These are phyloP conservation scores for Wallacemonas collosoma DNA, from an alignment of 208 protist genomes.

Conservation along the genomic window DNA sequence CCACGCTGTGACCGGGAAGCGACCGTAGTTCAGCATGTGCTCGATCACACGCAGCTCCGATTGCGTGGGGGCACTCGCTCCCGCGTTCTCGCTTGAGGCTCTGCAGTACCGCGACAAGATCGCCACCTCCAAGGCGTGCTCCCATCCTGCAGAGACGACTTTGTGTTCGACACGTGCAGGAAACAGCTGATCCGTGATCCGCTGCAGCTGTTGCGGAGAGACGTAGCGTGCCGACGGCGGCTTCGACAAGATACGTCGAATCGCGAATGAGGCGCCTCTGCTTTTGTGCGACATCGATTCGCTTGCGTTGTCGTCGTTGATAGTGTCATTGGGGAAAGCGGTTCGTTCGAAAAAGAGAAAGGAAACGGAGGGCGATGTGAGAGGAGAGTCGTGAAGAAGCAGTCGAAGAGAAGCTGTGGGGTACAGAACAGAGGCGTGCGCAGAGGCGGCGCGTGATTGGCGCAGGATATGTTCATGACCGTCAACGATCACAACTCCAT, in stretches of 20 bases:
- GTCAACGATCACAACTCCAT: too few species aligned
- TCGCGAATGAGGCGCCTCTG: background rate
- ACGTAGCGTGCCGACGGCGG: background rate
- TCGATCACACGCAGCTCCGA: background rate
- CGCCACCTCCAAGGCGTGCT: background rate
- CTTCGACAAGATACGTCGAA: background rate
- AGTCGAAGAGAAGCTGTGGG: too few species aligned
- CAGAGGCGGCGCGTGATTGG: too few species aligned
- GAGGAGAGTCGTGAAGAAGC: too few species aligned
- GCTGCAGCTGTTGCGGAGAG: background rate
- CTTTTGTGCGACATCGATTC: background rate
- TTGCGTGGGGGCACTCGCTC: background rate
- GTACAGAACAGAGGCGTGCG: too few species aligned
- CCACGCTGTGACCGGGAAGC: slow-evolving; percentile 24
- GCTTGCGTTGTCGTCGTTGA: too few species aligned
- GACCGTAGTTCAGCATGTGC: slow-evolving; percentile 25
- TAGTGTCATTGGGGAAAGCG: too few species aligned
- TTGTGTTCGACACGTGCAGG: background rate
- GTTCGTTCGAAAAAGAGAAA: too few species aligned
- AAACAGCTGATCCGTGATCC: background rate
- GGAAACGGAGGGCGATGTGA: too few species aligned
- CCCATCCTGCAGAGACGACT: background rate
- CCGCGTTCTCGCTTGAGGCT: too few species aligned
- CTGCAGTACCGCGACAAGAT: background rate
- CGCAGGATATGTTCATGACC: too few species aligned